Evolutionary conservation across 1,139 yeast species (phyloP), one percentile per base, ranked within the genome.

Genomic region (Scheffersomyces lignicola): DNA sequence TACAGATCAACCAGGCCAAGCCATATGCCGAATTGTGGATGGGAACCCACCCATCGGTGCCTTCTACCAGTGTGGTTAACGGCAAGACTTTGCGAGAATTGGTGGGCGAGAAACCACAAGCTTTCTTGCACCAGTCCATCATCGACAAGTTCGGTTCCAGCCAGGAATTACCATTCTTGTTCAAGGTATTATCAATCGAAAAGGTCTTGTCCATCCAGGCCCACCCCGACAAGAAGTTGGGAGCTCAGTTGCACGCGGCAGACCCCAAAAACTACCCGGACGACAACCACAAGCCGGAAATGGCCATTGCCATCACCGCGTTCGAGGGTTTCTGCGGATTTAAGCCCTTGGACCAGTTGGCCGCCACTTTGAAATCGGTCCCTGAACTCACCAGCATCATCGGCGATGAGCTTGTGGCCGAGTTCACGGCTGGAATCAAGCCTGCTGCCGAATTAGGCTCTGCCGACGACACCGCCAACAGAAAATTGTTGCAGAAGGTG

Each of bases 241-340:
- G 86, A 25, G 80, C 76, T 30, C 78, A 78, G 45, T 72, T 92
- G 52, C 96, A 85, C 56, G 73, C 76, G 10, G 65, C 73, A 21
- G 97, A 92, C 64, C 97, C 98, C 37, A 80, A 81, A 51, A 86
- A 92, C 65, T 92, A 94, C 60, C 98, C 97, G 3, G 99, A 92
- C 64, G 95, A 81, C 58, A 92, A 92, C 69, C 99, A 92, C 66
- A 92, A 92, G 70, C 99, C 99, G 15, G 99, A 92, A 63, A 94
- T 92, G 97, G 97, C 98, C 35, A 80, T 92, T 58, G 98, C 98
- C 8, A 80, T 92, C 36, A 90, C 97, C 13, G 87, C 79, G 42
- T 92, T 92, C 52, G 97, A 92, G 68, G 98, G 97, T 0, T 90
- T 92, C 67, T 92, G 98, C 62, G 99, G 99, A 1, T 92, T 92